Evolutionary conservation across 1,284 basidiomycete species (phyloP).

Genomic region (Marasmius sp.): DNA sequence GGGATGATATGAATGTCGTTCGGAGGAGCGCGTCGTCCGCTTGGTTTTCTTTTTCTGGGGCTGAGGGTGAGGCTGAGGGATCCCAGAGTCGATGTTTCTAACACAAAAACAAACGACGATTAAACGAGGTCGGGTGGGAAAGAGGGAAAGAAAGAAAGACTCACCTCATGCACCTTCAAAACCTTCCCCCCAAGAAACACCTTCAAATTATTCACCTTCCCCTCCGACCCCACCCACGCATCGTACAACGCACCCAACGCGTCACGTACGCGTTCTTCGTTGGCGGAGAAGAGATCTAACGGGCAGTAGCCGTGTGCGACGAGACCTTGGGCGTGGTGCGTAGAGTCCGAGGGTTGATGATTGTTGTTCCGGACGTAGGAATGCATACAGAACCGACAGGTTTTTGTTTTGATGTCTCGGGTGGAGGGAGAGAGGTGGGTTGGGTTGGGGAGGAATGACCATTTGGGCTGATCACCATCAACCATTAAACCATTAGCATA

Average conservation of each 20-base stretch:
- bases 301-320: slow-evolving; percentile 75
- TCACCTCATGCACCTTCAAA: slow-evolving; percentile 62
- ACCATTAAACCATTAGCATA: no score
- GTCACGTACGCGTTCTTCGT: slow-evolving; percentile 52
- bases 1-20: slow-evolving; percentile 41
- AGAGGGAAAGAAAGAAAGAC: slow-evolving; percentile 20
- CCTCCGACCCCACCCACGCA: slow-evolving; percentile 64
- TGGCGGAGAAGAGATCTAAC: slow-evolving; percentile 80
- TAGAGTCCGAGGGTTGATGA: not conserved
- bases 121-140: not conserved
- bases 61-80: no score
- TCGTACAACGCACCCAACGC: slow-evolving; percentile 76
- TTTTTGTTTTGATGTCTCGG: slow-evolving; percentile 58
- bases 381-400: slow-evolving; percentile 90
- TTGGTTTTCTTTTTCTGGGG: slow-evolving; percentile 12
- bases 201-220: slow-evolving; percentile 76
- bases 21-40: slow-evolving; percentile 23
- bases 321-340: slow-evolving; percentile 29
- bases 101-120: not conserved
- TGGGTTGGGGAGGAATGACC: slow-evolving; percentile 81
- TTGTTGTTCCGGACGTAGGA: slow-evolving; percentile 48
- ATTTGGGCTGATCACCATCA: slow-evolving; percentile 75
- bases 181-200: slow-evolving; percentile 53
- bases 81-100: not conserved
- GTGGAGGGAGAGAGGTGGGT: slow-evolving; percentile 59